Evolutionary conservation across 202 grass and related monocot genomes (phyloP), one percentile per base, ranked within the genome.

Genomic region (Panicum virgatum): DNA sequence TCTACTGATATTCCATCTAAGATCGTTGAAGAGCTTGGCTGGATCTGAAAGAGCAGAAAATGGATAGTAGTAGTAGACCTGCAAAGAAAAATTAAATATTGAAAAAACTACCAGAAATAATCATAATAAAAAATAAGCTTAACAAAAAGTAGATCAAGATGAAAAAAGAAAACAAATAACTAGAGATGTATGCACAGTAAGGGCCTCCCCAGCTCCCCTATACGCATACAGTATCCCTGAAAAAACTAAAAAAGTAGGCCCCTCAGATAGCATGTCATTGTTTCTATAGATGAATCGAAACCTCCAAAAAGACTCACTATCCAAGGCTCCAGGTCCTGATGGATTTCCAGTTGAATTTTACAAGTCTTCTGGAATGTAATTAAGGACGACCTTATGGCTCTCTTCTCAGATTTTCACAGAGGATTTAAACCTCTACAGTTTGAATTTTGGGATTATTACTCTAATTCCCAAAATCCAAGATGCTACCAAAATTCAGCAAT

Each of bases 1-100:
- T 66, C 89, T 97, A 84, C 87, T 94, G 67, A 97, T 81, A 85
- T 97, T 97, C 88, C 94, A 97, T 89, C 94, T 80, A 57, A 97
- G 89, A 89, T 97, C 89, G 5, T 97, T 90, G 82, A 94, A 97
- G 58, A 97, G 89, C 63, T 94, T 97, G 30, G 91, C 87, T 62
- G 87, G 89, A 92, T 97, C 94, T 73, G 94, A 92, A 78, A 80
- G 73, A 80, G 94, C 89, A 53, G 89, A 90, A 92, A 94, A 97
- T 13, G 91, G 94, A 81, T 89, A 94, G 80, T 97, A 97, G 80
- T 92, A 94, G 91, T 97, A 97, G 52, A 97, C 88, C 94, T 94
- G 87, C 69, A 83, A 78, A 75, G 47, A 20, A 88, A 85, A 73
- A 66, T 20, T 48, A 81, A 30, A 29, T 45, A 53, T 56, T 53